Conservation (phyloP, 108 stramenopile species). For the Cyclotella choctawhatcheeana region DNA sequence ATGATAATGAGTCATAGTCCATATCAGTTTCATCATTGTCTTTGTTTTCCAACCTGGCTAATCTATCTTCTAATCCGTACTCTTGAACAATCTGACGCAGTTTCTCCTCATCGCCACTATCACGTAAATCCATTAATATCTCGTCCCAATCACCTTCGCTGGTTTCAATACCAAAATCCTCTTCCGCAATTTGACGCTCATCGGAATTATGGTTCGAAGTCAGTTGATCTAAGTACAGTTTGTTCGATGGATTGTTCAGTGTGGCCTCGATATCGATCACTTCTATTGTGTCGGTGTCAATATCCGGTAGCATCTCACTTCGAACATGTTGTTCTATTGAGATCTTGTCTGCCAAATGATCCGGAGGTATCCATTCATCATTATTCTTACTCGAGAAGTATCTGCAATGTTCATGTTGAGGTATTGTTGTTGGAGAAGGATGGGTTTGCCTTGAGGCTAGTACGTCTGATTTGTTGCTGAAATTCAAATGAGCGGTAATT, state of each 20-base stretch:
- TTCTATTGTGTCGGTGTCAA: constrained; percentile 36
- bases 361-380: constrained; percentile 48
- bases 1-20: constrained; percentile 38
- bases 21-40: background rate
- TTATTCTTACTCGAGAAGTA: background rate
- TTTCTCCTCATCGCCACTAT: constrained; percentile 18
- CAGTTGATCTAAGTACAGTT: constrained; percentile 6
- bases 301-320: background rate
- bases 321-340: background rate
- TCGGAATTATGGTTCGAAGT: background rate
- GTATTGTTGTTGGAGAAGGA: no score
- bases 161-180: constrained; percentile 31
- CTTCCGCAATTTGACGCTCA: background rate
- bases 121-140: constrained; percentile 35
- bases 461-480: no score
- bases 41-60: constrained; percentile 27
- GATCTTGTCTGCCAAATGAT: constrained; percentile 11
- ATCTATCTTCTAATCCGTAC: constrained; percentile 28
- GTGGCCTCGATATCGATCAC: constrained; percentile 50
- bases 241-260: constrained; percentile 27
- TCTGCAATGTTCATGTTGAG: no score
- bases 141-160: constrained; percentile 33
- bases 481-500: no score
- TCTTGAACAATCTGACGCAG: constrained; percentile 20
- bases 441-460: no score